Percentiles rank a stretch among this genome's conserved stretches.
Evolutionary conservation across 2,329 filamentous ascomycete species (phyloP).

Genomic region (Aspergillus caelatus): DNA sequence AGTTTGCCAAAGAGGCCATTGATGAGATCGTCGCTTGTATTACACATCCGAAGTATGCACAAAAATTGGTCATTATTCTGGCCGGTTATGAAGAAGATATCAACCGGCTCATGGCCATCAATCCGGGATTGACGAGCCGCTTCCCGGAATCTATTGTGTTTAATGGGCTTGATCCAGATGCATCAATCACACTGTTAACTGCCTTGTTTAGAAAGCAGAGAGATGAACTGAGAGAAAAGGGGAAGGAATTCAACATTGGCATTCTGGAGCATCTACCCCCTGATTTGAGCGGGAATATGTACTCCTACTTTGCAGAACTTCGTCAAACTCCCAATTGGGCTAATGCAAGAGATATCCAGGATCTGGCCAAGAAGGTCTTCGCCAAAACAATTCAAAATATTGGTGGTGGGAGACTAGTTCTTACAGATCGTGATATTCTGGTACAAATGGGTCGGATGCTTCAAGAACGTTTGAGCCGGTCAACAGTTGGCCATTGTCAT

Average conservation of each 20-base stretch:
- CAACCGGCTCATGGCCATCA: conserved; percentile 62
- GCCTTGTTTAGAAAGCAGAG: conserved; percentile 48
- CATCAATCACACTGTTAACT: conserved; percentile 52
- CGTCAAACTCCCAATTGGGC: conserved; percentile 57
- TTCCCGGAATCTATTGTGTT: conserved; percentile 68
- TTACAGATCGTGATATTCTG: conserved; percentile 15
- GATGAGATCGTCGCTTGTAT: conserved; percentile 56
- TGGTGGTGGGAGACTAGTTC: background rate
- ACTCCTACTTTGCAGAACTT: conserved; percentile 16
- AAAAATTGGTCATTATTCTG: conserved; percentile 67
- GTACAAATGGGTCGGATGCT: conserved; percentile 21
- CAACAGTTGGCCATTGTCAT: background rate
- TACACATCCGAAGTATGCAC: conserved; percentile 60
- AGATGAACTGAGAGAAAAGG: conserved; percentile 4
- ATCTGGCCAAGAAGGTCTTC: conserved; percentile 57
- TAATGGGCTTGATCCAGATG: conserved; percentile 42
- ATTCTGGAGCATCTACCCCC: conserved; percentile 27
- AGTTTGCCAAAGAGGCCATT: conserved; percentile 60
- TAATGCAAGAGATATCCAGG: conserved; percentile 65
- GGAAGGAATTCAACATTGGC: conserved; percentile 25
- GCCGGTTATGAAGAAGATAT: conserved; percentile 67
- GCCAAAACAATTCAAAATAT: conserved; percentile 25
- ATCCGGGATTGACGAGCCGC: conserved; percentile 65
- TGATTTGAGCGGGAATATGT: conserved; percentile 23
- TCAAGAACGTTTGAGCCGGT: conserved; percentile 13